Base-by-base conservation (phyloP, 2,329 filamentous ascomycete species). In the Apiospora malaysiana region DNA sequence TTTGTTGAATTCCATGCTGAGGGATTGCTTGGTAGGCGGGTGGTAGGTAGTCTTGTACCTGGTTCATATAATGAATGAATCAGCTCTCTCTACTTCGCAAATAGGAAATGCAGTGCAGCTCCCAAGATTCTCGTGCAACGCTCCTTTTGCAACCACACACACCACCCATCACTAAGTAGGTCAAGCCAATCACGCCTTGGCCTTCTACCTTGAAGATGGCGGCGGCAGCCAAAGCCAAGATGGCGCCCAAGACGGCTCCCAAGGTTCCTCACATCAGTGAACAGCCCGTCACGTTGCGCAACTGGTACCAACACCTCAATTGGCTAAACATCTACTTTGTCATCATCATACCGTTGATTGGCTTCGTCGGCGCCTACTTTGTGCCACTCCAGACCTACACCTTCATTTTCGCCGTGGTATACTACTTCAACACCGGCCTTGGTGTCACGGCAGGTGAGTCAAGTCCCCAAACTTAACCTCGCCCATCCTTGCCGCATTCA, bases 231-330 rank as follows among this genome's bases (percentile, higher is more conserved):
- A 63, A 63, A 40, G 56, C 56, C 56, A 63, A 63, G 27, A 63
- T 40, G 56, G 18, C 12, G 25, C n/a, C 47, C 18, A 46, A 46
- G 10, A 32, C 32, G 32, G n/a, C 47, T 14, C 18, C 56, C 18
- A 85, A 91, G 85, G 97, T 97, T 85, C 88, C 92, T 79, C 94
- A 97, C 83, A 96, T 97, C 83, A 90, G 93, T 75, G 94, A 97
- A 74, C 89, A 89, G 74, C 92, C 93, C 70, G 91, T 97, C 76
- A 97, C 93, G 72, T 87, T 86, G 82, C 85, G 87, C 78, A 97
- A 97, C 86, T 96, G 93, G 93, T 91, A 94, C 84, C 92, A 95
- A 85, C 94, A 97, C 80, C 88, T 97, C 85, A 94, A 97, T 88
- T 97, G 94, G 94, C 87, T 97, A 75, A 97, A 97, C 82, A 91